These are phyloP conservation scores for Pseudozyma tsukubaensis DNA, from an alignment of 1,284 basidiomycete species.

Conservation along the genomic window DNA sequence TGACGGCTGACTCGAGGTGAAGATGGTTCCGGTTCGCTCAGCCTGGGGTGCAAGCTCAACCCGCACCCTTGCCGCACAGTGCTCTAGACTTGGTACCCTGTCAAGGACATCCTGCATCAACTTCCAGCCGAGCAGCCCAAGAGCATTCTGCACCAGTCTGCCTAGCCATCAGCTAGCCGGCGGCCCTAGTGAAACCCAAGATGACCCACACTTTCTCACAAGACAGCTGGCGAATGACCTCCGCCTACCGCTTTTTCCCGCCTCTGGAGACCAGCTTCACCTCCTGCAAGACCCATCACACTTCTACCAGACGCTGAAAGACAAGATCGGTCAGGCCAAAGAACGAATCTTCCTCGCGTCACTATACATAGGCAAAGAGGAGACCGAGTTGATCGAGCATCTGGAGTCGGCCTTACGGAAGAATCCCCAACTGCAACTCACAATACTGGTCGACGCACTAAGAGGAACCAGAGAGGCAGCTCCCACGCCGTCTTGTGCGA, in stretches of 20 bases:
- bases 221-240: constrained; percentile 23
- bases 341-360: constrained; percentile 57
- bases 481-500: constrained; percentile 71
- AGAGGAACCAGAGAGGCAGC: constrained; percentile 85
- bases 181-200: not conserved
- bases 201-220: constrained; percentile 31
- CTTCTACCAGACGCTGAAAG: constrained; percentile 46
- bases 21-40: not conserved
- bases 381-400: constrained; percentile 50
- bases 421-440: constrained; percentile 77
- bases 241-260: constrained; percentile 39
- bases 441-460: constrained; percentile 87
- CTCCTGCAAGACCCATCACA: constrained; percentile 38
- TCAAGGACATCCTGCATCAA: not conserved
- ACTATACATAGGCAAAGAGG: constrained; percentile 63
- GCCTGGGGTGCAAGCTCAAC: not conserved
- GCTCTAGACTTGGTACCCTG: too few species aligned
- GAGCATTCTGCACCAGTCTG: not conserved
- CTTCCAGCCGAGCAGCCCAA: too few species aligned
- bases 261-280: constrained; percentile 37
- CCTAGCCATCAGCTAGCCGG: not conserved
- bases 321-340: constrained; percentile 41
- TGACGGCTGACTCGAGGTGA: not conserved
- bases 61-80: not conserved
- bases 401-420: constrained; percentile 48